Evolutionary conservation across 2,329 filamentous ascomycete genomes (phyloP), one percentile per base, ranked within the genome.

Genomic region (Arthrobotrys musiformis): DNA sequence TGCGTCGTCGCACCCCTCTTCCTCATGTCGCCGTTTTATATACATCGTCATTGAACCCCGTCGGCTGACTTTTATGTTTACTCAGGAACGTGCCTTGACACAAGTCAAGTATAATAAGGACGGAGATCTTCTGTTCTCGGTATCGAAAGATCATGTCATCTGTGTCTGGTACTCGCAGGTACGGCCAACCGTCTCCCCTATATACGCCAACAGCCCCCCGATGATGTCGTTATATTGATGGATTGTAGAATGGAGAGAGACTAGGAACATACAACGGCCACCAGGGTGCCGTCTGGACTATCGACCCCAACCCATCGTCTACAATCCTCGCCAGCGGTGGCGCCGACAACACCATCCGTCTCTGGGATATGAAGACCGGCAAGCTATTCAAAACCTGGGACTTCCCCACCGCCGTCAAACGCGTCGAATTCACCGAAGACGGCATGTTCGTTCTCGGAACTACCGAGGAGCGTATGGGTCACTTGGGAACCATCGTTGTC

Each of bases 381-480:
- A 93, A 92, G 84, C 91, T 92, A 84, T 89, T 99, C 82, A 97
- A 98, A 90, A 92, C 92, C 70, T 99, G 95, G 95, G 94, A 99
- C 81, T 97, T 97, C 86, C 90, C 92, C 77, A 98, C 95, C 50
- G 93, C 94, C 80, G 93, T 99, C 85, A 98, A 99, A 90, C 90
- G 95, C 82, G 94, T 97, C 84, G 94, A 97, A 86, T 99, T 99
- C 87, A 94, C 90, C 83, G 92, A 97, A 82, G 95, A 99, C 85
- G 95, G 94, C 82, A 91, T 89, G 82, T 90, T 92, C 86, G 88
- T 99, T 82, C 87, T 99, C 80, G 94, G 93, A 79, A 94, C 99
- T 79, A 99, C 95, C 66, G 95, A 99, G 87, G 97, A 97, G 91
- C 93, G 95, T 82, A 97, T 97, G 90, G 95, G 95, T 81, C 94